Evolutionary conservation across 768 basidiomycete genomes (phyloP), one percentile per base, ranked within the genome.

Genomic region (Macrocybe gigantea): DNA sequence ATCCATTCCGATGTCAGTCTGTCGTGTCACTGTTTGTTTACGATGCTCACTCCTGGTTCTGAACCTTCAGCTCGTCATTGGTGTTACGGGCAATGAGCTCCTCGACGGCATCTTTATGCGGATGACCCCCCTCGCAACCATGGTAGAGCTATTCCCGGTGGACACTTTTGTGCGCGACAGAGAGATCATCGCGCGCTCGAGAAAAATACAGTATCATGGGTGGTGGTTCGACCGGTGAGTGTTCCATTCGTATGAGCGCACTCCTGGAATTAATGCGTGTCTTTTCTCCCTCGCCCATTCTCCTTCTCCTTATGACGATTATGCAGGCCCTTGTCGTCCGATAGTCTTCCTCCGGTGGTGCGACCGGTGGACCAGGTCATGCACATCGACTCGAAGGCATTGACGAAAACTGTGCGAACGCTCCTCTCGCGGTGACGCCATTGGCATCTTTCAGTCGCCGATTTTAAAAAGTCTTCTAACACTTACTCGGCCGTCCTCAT

Each of bases 111-210:
- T 85, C 11, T 90, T 82, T 67, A 81, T 91, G 78, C 78, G 76
- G 49, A 77, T 76, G 5, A 76, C 79, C 22, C 56, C 71, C 11
- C 69, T 75, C 22, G 72, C 85, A 14, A 80, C 82, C 3, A 69
- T 91, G 33, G 78, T 91, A 68, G 90, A 93, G 64, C 72, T 92
- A 56, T 90, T 87, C 65, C 84, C 81, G 13, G 67, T 74, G 2
- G 77, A 75, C n/a, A 73, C 73, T 13, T 90, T 86, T 62, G 70
- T 73, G 22, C 76, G 74, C 41, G 84, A 88, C 55, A 73, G 76
- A 49, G 78, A 83, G 56, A 64, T 79, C 42, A 73, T 83, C 13
- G 70, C 71, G n/a, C 65, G 65, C 30, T 73, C 78, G 6, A 56
- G 83, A 15, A 75, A 77, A 7, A 67, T 83, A 47, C 64, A 66